Evolutionary conservation across 345 rosid species (phyloP).

Genomic region (Aegle marmelos): DNA sequence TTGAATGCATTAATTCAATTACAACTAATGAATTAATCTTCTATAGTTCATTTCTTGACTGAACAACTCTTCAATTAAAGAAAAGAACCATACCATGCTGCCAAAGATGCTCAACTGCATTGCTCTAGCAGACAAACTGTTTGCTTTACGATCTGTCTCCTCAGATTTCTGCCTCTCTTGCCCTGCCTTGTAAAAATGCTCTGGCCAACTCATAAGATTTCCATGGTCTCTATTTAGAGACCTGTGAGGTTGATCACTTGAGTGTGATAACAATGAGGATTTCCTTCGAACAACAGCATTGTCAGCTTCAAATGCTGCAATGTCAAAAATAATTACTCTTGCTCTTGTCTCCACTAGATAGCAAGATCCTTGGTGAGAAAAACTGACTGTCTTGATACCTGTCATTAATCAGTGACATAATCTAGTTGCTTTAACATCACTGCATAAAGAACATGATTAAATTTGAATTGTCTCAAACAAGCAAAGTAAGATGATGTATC

Average conservation of each 20-base stretch:
- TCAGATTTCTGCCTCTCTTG: slow-evolving; percentile 23
- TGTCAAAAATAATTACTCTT: slow-evolving; percentile 64
- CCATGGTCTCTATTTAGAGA: slow-evolving; percentile 49
- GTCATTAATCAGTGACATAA: slow-evolving; percentile 13
- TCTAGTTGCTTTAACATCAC: not conserved
- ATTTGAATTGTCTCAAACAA: not conserved
- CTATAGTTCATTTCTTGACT: not conserved
- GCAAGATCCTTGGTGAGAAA: slow-evolving; percentile 47
- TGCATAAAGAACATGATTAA: not conserved
- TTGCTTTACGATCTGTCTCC: slow-evolving; percentile 22
- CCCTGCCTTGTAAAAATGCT: slow-evolving; percentile 32
- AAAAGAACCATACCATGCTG: slow-evolving; percentile 56
- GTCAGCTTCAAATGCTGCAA: slow-evolving; percentile 51
- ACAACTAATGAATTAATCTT: not conserved
- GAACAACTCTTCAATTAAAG: not conserved
- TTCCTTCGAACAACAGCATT: slow-evolving; percentile 36
- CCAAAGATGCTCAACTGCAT: slow-evolving; percentile 78
- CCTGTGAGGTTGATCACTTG: slow-evolving; percentile 50
- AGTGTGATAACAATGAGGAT: slow-evolving; percentile 43
- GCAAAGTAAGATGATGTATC: not conserved
- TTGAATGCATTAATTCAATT: not conserved
- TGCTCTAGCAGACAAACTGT: slow-evolving; percentile 72
- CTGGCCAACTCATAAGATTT: slow-evolving; percentile 79
- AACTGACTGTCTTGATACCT: slow-evolving; percentile 48
- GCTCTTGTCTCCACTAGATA: slow-evolving; percentile 80